Evolutionary conservation across 352 stramenopile species (phyloP).

Genomic region (Globisporangium paddicum): DNA sequence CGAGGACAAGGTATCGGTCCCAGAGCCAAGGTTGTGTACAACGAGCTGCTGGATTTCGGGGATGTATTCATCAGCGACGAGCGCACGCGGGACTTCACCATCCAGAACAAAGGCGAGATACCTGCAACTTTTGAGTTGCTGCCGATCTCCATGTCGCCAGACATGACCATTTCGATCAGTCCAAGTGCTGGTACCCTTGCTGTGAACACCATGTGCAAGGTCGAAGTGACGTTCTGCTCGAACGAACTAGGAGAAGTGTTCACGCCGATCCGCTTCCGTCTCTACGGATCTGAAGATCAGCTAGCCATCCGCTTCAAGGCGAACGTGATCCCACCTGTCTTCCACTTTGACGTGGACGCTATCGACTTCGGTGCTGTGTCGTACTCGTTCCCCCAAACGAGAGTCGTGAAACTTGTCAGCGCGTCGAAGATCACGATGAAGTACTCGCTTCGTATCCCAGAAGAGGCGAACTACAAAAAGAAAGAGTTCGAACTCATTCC

Average conservation of each 20-base stretch:
- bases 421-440: conserved; percentile 92
- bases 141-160: conserved; percentile 24
- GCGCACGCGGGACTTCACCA: conserved; percentile 85
- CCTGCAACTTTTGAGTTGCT: conserved; percentile 71
- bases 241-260: conserved; percentile 86
- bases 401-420: conserved; percentile 84
- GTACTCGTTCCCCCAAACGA: conserved; percentile 87
- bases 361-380: conserved; percentile 92
- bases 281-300: conserved; percentile 86
- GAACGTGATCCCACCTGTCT: conserved; percentile 90
- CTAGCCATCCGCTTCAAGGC: conserved; percentile 84
- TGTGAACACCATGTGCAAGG: conserved; percentile 76
- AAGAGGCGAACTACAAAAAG: conserved; percentile 89
- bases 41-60: conserved; percentile 92
- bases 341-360: conserved; percentile 88
- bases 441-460: conserved; percentile 87
- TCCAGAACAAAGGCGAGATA: conserved; percentile 95
- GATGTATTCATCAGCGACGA: conserved; percentile 93
- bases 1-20: conserved; percentile 90
- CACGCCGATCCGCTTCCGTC: conserved; percentile 75
- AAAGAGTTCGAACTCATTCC: conserved; percentile 90
- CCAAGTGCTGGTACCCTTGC: conserved; percentile 51
- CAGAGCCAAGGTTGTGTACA: conserved; percentile 90
- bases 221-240: conserved; percentile 87
- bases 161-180: conserved; percentile 35